phyloP scores from a whole-genome alignment of 1,284 basidiomycete genomes.

The Leccinum insolens region DNA sequence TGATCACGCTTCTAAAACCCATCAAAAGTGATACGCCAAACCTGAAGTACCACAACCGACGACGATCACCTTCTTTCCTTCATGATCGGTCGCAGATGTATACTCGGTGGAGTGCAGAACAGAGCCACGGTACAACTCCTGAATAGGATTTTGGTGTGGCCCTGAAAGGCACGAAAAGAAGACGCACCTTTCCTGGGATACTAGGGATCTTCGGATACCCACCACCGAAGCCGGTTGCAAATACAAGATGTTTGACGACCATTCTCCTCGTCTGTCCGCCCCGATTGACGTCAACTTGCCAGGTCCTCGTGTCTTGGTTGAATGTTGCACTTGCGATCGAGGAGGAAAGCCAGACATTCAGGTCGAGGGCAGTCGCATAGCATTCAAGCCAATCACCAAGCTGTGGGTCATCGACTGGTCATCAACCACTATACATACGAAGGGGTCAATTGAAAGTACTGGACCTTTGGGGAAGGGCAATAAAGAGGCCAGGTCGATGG shows the following conservation, averaged over 20 bases:
- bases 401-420: conserved; percentile 23
- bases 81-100: conserved; percentile 34
- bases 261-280: conserved; percentile 28
- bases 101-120: conserved; percentile 43
- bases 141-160: not conserved
- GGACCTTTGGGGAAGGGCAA: conserved; percentile 27
- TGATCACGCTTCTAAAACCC: not conserved
- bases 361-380: conserved; percentile 33
- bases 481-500: conserved; percentile 43
- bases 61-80: conserved; percentile 28
- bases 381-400: conserved; percentile 37
- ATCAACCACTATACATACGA: conserved; percentile 1
- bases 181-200: conserved; percentile 24
- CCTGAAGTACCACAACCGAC: conserved; percentile 33
- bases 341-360: conserved; percentile 52
- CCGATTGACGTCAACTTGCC: conserved; percentile 37
- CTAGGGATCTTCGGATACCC: conserved; percentile 38
- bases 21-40: not conserved
- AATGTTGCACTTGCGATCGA: conserved; percentile 40
- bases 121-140: conserved; percentile 28
- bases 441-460: not conserved
- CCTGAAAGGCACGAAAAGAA: not conserved
- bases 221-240: conserved; percentile 42
- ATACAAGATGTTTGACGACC: conserved; percentile 38
- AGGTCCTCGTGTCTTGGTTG: conserved; percentile 32